These are phyloP conservation scores for Ceratocystis colombiana DNA, from an alignment of 2,329 filamentous ascomycete species.

Conservation along the genomic window DNA sequence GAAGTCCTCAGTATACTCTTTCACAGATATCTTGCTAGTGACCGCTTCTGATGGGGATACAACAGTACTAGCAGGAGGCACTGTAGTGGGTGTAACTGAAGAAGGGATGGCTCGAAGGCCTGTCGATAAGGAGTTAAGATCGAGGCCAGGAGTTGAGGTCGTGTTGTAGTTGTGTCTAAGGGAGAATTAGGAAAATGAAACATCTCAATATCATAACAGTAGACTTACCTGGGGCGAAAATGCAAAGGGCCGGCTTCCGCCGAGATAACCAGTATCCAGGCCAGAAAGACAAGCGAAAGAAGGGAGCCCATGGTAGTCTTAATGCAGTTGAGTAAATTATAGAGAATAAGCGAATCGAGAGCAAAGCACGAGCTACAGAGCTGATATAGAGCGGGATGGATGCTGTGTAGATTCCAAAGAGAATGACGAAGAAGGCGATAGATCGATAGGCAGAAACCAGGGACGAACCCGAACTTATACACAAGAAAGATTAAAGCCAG, in stretches of 20 bases:
- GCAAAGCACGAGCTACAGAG: background rate
- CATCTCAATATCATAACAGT: background rate
- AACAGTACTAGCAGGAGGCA: background rate
- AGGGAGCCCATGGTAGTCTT: background rate
- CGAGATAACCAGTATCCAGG: background rate
- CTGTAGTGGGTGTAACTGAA: background rate
- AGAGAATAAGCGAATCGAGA: background rate
- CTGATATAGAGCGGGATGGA: background rate
- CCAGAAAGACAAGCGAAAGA: background rate
- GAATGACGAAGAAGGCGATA: background rate
- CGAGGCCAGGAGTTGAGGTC: background rate
- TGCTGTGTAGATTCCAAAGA: background rate
- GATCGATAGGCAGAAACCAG: background rate
- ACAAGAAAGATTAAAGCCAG: background rate
- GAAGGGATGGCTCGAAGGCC: background rate
- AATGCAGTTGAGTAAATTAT: too few relatives aligned
- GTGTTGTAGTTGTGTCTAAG: background rate
- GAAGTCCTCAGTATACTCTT: conserved; percentile 10
- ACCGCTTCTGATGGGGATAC: background rate
- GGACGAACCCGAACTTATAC: background rate
- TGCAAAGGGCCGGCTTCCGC: background rate
- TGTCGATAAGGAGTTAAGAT: background rate
- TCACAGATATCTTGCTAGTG: background rate
- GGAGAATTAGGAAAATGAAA: background rate
- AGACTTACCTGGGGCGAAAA: background rate